phyloP scores from a whole-genome alignment of 805 yeast species.

The Tetrapisispora taiwanensis region DNA sequence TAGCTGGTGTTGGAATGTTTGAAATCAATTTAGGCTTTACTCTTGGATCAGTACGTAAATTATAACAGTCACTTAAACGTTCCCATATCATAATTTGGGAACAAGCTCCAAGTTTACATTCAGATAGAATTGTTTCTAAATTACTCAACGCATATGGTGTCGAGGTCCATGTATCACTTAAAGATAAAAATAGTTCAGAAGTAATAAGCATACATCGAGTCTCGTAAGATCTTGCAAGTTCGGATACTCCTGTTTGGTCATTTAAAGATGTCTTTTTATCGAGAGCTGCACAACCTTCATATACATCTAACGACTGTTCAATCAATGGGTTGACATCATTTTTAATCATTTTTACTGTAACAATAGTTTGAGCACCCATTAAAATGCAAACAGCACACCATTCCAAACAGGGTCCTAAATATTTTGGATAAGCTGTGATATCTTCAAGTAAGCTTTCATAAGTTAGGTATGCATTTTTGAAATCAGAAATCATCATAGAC shows the following conservation, averaged over 20 bases:
- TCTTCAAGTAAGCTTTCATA: conserved; percentile 79
- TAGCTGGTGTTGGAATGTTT: background rate
- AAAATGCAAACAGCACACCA: conserved; percentile 70
- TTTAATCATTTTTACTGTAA: conserved; percentile 33
- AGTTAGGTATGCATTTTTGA: conserved; percentile 69
- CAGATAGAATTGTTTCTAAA: conserved; percentile 38
- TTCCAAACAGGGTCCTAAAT: conserved; percentile 70
- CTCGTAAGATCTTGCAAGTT: conserved; percentile 43
- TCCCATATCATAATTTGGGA: conserved; percentile 45
- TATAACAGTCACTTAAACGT: conserved; percentile 43
- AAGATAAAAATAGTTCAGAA: conserved; percentile 52
- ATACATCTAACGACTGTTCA: conserved; percentile 18
- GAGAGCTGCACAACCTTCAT: conserved; percentile 26
- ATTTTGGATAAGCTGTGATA: conserved; percentile 41
- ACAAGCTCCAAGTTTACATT: conserved; percentile 35
- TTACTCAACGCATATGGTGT: conserved; percentile 35
- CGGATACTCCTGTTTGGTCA: conserved; percentile 37
- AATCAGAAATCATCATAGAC: conserved; percentile 85
- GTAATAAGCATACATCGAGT: conserved; percentile 56
- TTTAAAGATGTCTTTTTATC: conserved; percentile 26
- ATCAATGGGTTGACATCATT: conserved; percentile 37
- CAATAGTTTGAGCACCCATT: conserved; percentile 40
- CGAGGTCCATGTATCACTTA: conserved; percentile 35
- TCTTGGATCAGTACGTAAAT: conserved; percentile 33
- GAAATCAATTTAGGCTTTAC: conserved; percentile 10